Evolutionary conservation across 805 yeast genomes (phyloP).

Genomic region (Saccharomyces paradoxus): DNA sequence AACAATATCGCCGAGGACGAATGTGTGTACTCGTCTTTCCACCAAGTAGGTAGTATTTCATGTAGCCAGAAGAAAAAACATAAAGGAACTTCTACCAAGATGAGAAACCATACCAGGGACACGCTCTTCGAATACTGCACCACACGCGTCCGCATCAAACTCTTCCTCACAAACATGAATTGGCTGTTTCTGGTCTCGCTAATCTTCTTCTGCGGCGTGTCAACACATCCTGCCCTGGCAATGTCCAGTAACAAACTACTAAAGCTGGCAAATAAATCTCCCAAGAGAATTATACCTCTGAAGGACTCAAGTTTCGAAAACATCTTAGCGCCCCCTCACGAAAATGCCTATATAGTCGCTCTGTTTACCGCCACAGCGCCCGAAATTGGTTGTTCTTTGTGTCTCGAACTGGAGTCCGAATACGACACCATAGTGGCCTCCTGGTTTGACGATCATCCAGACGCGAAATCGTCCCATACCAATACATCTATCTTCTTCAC

Average conservation of each 20-base stretch:
- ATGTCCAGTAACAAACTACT: slow-evolving; percentile 20
- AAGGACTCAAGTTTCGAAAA: slow-evolving; percentile 54
- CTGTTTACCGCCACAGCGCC: slow-evolving; percentile 68
- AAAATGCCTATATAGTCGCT: slow-evolving; percentile 53
- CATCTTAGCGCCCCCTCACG: slow-evolving; percentile 53
- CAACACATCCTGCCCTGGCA: slow-evolving; percentile 8
- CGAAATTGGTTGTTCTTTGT: slow-evolving; percentile 67
- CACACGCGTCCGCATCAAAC: not conserved
- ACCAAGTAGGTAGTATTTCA: not conserved
- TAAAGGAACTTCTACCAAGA: not conserved
- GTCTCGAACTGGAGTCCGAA: slow-evolving; percentile 62
- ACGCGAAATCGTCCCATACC: slow-evolving; percentile 29
- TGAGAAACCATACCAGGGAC: not conserved
- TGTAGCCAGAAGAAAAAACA: not conserved
- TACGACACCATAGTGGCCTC: slow-evolving; percentile 54
- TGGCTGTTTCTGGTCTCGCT: not conserved
- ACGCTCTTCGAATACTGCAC: not conserved
- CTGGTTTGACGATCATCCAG: slow-evolving; percentile 53
- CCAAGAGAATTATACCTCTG: slow-evolving; percentile 38
- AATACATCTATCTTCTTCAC: slow-evolving; percentile 52
- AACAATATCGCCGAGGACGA: not conserved
- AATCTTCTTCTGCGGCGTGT: not conserved
- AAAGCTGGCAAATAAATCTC: slow-evolving; percentile 20
- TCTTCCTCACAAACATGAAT: not conserved
- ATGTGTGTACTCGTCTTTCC: not conserved